Conservation (phyloP, 176 grass and related monocot species). For the Carex kokanica region DNA sequence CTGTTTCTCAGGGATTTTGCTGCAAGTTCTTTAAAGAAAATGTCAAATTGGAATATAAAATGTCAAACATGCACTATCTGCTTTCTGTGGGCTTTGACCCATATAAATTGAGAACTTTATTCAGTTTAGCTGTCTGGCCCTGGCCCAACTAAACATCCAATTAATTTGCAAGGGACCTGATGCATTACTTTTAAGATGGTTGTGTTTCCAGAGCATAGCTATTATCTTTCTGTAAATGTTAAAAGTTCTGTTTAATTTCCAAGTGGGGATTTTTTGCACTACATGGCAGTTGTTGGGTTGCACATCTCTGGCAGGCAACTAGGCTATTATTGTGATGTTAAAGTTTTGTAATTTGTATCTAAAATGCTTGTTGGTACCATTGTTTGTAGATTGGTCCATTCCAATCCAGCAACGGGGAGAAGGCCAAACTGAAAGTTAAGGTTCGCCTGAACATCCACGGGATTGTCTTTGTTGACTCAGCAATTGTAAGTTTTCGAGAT, state of each 20-base stretch:
- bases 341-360: background rate
- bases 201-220: background rate
- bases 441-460: constrained; percentile 81
- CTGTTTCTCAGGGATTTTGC: background rate
- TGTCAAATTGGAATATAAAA: background rate
- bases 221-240: background rate
- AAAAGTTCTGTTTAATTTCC: background rate
- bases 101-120: background rate
- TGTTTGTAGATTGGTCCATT: constrained; percentile 72
- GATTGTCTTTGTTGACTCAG: constrained; percentile 78
- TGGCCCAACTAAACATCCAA: background rate
- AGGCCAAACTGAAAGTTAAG: constrained; percentile 80
- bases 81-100: background rate
- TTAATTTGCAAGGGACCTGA: background rate
- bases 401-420: constrained; percentile 55
- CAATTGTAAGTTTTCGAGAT: constrained; percentile 42
- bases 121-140: background rate
- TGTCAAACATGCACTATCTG: background rate
- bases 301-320: background rate
- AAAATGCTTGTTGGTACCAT: background rate
- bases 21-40: background rate
- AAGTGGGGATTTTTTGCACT: background rate
- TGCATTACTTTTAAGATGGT: background rate
- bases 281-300: background rate
- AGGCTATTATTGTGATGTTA: background rate